These are phyloP conservation scores for Calamus simplicifolius DNA, from an alignment of 176 grass and related monocot species.

Conservation along the genomic window DNA sequence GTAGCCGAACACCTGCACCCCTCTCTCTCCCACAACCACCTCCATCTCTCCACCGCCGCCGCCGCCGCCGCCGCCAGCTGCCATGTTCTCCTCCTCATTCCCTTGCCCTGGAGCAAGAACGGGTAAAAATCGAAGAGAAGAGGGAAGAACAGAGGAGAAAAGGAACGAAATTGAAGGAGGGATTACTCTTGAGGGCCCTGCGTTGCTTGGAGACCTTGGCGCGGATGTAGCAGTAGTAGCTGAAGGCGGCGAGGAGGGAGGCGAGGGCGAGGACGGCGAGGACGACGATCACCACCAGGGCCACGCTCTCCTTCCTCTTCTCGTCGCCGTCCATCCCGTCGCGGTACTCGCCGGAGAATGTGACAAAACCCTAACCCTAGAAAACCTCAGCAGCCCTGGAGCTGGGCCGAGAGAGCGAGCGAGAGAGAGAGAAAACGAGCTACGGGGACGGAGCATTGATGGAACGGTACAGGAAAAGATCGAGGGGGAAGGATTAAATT, in stretches of 20 bases:
- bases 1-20: conserved; percentile 71
- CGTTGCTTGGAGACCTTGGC: conserved; percentile 82
- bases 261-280: conserved; percentile 72
- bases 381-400: too few species aligned
- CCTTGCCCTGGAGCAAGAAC: background rate
- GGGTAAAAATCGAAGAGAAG: background rate
- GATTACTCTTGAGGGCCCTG: background rate
- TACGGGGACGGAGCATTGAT: too few species aligned
- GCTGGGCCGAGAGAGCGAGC: too few species aligned
- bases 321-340: conserved; percentile 30
- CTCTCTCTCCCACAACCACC: conserved; percentile 28
- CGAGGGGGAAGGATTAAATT: too few species aligned
- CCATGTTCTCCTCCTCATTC: background rate
- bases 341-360: too few species aligned
- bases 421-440: too few species aligned
- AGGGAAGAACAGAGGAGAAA: background rate
- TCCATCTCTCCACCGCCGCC: conserved; percentile 7
- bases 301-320: conserved; percentile 65
- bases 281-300: conserved; percentile 75
- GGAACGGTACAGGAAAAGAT: too few species aligned
- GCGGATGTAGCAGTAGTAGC: conserved; percentile 99
- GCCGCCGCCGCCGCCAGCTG: background rate
- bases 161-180: background rate
- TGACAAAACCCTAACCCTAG: too few species aligned
- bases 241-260: conserved; percentile 75